Evolutionary conservation across 441 rosid species (phyloP).

Genomic region (Erodium chrysanthum): DNA sequence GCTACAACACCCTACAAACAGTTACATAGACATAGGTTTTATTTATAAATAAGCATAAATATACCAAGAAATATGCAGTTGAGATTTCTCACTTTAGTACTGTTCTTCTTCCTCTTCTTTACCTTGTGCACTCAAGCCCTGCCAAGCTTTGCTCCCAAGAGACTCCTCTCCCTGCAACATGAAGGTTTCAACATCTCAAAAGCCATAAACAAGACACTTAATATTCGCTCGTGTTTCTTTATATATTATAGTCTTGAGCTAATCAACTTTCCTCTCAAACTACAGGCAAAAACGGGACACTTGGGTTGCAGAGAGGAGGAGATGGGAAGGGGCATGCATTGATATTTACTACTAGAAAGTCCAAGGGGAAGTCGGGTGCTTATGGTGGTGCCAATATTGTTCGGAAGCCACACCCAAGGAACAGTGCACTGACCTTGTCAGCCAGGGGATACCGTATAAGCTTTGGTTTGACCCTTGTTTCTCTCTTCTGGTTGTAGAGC

Average conservation of each 20-base stretch:
- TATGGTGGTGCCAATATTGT: constrained; percentile 25
- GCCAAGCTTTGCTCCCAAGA: constrained; percentile 15
- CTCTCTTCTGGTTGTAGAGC: constrained; percentile 7
- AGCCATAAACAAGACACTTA: neutral
- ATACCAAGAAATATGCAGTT: constrained; percentile 18
- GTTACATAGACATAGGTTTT: neutral
- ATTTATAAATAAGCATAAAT: neutral
- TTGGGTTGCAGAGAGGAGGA: neutral
- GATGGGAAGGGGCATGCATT: neutral
- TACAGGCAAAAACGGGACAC: constrained; percentile 17
- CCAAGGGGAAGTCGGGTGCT: constrained; percentile 18
- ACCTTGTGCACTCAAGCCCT: constrained; percentile 12
- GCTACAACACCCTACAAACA: neutral
- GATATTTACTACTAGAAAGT: neutral
- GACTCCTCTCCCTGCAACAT: neutral
- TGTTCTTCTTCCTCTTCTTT: constrained; percentile 12
- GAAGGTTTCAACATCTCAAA: constrained; percentile 16
- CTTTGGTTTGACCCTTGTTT: constrained; percentile 16
- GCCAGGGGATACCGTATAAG: constrained; percentile 10
- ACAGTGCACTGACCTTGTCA: constrained; percentile 15
- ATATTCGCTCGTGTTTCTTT: neutral
- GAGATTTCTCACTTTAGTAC: constrained; percentile 12
- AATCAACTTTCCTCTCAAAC: neutral
- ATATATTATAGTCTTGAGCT: neutral
- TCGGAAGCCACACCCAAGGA: constrained; percentile 19